These are phyloP conservation scores for Mrakia hoshinonis DNA, from an alignment of 768 basidiomycete genomes.

Conservation along the genomic window DNA sequence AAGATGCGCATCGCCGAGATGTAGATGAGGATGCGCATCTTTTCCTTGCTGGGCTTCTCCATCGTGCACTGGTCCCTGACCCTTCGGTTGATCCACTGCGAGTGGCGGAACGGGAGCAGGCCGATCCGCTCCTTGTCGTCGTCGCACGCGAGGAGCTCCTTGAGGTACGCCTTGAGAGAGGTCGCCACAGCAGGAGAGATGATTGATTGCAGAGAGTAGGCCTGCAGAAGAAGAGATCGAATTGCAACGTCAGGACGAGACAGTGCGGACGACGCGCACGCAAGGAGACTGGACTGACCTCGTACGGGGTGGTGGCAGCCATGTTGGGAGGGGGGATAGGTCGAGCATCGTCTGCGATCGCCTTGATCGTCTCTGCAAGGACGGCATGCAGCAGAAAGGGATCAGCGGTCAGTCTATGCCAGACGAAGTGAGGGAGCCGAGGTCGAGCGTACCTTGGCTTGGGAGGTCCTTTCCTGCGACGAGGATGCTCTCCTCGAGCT, in stretches of 20 bases:
- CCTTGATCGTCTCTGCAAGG: constrained; percentile 23
- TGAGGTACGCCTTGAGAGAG: constrained; percentile 38
- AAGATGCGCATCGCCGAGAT: constrained; percentile 74
- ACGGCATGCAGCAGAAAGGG: too few species aligned
- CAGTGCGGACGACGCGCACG: not conserved
- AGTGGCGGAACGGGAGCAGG: constrained; percentile 28
- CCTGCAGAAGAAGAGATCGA: not conserved
- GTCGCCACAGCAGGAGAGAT: constrained; percentile 60
- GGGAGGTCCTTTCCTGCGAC: constrained; percentile 61
- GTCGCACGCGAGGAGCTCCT: constrained; percentile 42
- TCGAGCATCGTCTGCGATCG: constrained; percentile 44
- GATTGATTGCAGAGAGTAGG: constrained; percentile 51
- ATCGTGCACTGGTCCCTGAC: constrained; percentile 25
- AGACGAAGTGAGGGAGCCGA: too few species aligned
- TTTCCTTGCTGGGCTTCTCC: constrained; percentile 40
- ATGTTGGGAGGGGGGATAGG: constrained; percentile 68
- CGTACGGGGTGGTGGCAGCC: constrained; percentile 58
- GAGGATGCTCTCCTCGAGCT: constrained; percentile 75
- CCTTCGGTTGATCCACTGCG: constrained; percentile 34
- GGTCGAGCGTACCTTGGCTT: constrained; percentile 54
- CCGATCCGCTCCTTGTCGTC: constrained; percentile 47
- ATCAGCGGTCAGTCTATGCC: too few species aligned
- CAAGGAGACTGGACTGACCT: constrained; percentile 39
- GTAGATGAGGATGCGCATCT: constrained; percentile 68
- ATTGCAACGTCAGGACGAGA: constrained; percentile 12